Percentiles rank a stretch among this genome's conserved stretches.
These are phyloP conservation scores for Coemansia sp. DNA, from an alignment of 192 early-diverging fungal genomes.

Conservation along the genomic window DNA sequence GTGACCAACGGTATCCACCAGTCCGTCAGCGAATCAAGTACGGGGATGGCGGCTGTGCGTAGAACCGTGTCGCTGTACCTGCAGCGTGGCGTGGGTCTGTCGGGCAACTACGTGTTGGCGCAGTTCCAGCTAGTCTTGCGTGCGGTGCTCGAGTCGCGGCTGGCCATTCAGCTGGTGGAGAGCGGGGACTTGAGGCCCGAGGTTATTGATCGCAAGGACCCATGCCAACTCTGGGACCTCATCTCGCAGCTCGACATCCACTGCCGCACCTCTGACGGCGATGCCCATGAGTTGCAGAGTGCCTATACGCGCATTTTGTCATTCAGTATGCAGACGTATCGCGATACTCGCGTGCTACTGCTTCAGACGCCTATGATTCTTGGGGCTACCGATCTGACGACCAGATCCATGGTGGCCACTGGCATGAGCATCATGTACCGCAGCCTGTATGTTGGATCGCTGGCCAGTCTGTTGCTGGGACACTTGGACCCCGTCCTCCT, in stretches of 20 bases:
- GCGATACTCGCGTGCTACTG: constrained; percentile 10
- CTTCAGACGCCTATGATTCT: neutral
- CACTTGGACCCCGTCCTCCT: constrained; percentile 19
- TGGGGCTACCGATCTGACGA: neutral
- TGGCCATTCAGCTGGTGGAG: constrained; percentile 26
- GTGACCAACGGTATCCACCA: constrained; percentile 15
- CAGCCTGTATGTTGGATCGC: constrained; percentile 27
- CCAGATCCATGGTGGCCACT: constrained; percentile 11
- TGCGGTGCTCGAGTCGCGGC: constrained; percentile 47
- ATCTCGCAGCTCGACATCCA: constrained; percentile 22
- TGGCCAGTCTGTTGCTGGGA: constrained; percentile 33
- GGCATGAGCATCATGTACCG: constrained; percentile 29
- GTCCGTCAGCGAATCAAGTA: constrained; percentile 16
- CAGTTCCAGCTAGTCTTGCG: constrained; percentile 37
- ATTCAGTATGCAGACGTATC: constrained; percentile 28
- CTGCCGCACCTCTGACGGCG: neutral
- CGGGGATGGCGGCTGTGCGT: constrained; percentile 9
- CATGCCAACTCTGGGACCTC: constrained; percentile 39
- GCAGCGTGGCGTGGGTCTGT: constrained; percentile 23
- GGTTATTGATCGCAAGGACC: constrained; percentile 17
- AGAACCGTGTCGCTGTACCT: constrained; percentile 28
- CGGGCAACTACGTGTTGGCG: constrained; percentile 28
- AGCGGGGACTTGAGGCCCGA: constrained; percentile 14
- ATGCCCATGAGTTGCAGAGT: neutral
- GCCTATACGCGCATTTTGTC: constrained; percentile 37